Evolutionary conservation across 441 rosid species (phyloP).

Genomic region (Biscutella laevigata): DNA sequence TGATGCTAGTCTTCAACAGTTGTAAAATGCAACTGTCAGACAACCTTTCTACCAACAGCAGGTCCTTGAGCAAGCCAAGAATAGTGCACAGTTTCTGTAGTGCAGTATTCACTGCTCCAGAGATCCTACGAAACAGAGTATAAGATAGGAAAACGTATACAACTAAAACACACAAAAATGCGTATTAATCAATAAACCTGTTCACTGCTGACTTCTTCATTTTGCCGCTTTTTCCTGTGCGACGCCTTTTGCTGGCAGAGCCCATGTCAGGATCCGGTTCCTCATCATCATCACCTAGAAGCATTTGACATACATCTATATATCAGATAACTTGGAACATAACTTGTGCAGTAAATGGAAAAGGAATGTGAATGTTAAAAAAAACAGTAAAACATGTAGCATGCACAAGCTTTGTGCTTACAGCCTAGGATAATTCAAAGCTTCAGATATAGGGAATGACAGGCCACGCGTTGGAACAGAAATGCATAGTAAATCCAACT

Average conservation of each 20-base stretch:
- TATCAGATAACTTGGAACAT: slow-evolving; percentile 10
- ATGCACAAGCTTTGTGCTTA: slow-evolving; percentile 4
- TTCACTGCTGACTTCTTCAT: slow-evolving; percentile 65
- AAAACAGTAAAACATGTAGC: not conserved
- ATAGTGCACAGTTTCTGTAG: slow-evolving; percentile 93
- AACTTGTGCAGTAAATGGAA: not conserved
- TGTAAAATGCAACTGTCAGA: slow-evolving; percentile 98
- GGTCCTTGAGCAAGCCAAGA: slow-evolving; percentile 85
- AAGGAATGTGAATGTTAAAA: not conserved
- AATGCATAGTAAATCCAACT: slow-evolving; percentile 6
- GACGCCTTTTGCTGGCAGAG: slow-evolving; percentile 74
- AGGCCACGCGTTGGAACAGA: slow-evolving; percentile 5
- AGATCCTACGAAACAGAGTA: slow-evolving; percentile 59
- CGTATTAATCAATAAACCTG: slow-evolving; percentile 50
- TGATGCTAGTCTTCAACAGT: slow-evolving; percentile 76
- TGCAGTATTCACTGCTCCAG: slow-evolving; percentile 67
- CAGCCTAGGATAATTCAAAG: not conserved
- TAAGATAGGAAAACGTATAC: slow-evolving; percentile 23
- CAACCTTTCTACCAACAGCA: slow-evolving; percentile 75
- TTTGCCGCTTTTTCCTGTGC: slow-evolving; percentile 58
- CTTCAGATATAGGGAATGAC: slow-evolving; percentile 4
- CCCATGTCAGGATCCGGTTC: slow-evolving; percentile 64
- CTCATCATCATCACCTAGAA: slow-evolving; percentile 79
- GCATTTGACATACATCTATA: slow-evolving; percentile 10
- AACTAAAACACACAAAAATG: slow-evolving; percentile 16